Evolutionary conservation across 345 rosid species (phyloP), one percentile per base, ranked within the genome.

Genomic region (Psidium friedrichsthalianum): DNA sequence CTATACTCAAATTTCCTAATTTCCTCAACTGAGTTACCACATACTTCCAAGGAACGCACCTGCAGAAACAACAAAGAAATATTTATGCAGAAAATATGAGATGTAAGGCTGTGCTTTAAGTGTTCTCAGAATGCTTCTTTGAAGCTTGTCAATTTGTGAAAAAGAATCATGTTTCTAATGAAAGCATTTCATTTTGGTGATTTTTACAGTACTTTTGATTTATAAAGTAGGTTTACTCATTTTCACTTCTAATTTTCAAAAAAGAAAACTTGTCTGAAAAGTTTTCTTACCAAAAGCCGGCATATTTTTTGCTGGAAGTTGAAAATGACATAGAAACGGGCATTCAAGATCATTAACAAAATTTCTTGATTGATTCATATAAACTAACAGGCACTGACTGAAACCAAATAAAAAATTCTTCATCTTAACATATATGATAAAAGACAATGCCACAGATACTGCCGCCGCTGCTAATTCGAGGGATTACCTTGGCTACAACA

Each of bases 401-500:
- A 69, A 32, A 32, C 78, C 42, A 69, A 82, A 81, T 69, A 25
- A 25, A 55, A 83, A 85, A 82, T 58, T 47, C 85, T 44, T 89
- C 56, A 69, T 85, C 51, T 11, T 36, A 61, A 59, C 6, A 64
- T 18, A 49, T 12, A 51, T 22, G 27, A 69, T 42, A 24, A 82
- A 51, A 47, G 27, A 36, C 51, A 83, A 40, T 6, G 44, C 24
- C 49, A 74, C 6, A 49, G 18, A 74, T 42, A 56, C 22, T 54
- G 80, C 6, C n/a, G 29, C 49, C 27, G 29, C 32, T 44, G 40
- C 16, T n/a, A 56, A 83, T 6, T 69, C 24, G 11, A 56, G 74
- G 54, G 85, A 87, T 82, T 32, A 94, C 99, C 98, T 97, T 97
- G 61, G 94, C 94, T 85, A 89, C 98, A 86, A 95, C 95, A 59